Conservation (phyloP, 805 yeast species). For the Kodamaea laetipori region DNA sequence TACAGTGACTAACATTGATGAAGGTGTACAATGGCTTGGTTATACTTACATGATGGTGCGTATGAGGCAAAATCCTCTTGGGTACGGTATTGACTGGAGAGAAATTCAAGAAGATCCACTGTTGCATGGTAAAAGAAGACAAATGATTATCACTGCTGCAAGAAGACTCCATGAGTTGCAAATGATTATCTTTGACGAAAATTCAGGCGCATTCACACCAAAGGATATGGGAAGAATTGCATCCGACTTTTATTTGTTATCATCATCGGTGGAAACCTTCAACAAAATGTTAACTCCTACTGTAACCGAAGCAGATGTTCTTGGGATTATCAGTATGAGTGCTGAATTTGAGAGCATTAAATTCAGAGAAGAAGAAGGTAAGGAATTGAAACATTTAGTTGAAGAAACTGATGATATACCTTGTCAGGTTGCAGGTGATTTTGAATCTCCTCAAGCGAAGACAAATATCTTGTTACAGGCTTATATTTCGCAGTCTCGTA, state of each 20-base stretch:
- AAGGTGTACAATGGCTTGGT: conserved; percentile 97
- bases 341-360: conserved; percentile 91
- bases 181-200: conserved; percentile 91
- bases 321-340: conserved; percentile 87
- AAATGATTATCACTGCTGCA: conserved; percentile 79
- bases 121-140: conserved; percentile 69
- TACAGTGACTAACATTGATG: conserved; percentile 90
- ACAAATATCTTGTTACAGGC: conserved; percentile 87
- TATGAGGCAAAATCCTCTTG: conserved; percentile 92
- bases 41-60: conserved; percentile 92
- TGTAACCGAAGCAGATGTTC: conserved; percentile 89
- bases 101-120: conserved; percentile 83
- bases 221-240: conserved; percentile 94
- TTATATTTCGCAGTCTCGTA: conserved; percentile 71
- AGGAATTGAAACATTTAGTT: conserved; percentile 64
- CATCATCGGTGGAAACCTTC: conserved; percentile 85
- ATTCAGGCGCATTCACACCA: conserved; percentile 72
- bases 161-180: conserved; percentile 80
- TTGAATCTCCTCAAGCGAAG: conserved; percentile 79
- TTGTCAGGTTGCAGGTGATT: conserved; percentile 80
- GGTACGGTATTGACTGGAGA: conserved; percentile 87
- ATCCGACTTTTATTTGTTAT: conserved; percentile 85
- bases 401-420: conserved; percentile 55
- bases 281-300: conserved; percentile 79
- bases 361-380: conserved; percentile 82